Conservation (phyloP, 2,329 filamentous ascomycete species). For the Botrytis deweyae region DNA sequence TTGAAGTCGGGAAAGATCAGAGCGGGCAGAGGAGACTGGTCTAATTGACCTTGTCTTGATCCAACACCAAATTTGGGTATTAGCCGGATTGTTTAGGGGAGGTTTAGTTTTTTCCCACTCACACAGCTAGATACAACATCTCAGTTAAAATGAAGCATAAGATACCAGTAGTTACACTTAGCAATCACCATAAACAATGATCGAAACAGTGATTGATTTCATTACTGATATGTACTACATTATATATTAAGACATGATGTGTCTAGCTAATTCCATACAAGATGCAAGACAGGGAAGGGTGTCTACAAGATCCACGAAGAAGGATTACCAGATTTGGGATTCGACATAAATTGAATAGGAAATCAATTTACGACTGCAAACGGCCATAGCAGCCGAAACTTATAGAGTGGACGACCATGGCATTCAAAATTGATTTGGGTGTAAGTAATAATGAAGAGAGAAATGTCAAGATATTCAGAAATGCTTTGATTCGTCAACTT, state of each 20-base stretch:
- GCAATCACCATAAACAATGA: neutral
- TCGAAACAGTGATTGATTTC: neutral
- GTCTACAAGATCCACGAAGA: neutral
- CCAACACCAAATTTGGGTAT: neutral
- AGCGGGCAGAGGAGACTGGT: neutral
- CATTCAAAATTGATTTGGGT: neutral
- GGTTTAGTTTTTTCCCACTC: neutral
- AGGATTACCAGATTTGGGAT: neutral
- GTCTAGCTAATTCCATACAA: neutral
- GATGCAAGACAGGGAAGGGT: neutral
- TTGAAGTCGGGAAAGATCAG: neutral
- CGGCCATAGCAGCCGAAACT: neutral
- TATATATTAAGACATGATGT: neutral
- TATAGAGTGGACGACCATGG: neutral
- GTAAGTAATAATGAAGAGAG: neutral
- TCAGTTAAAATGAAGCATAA: neutral
- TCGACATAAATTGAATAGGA: neutral
- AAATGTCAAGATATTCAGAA: neutral
- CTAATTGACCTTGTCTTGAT: neutral
- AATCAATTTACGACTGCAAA: neutral
- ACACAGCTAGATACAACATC: neutral
- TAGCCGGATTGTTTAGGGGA: neutral
- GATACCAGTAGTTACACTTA: neutral
- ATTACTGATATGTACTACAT: neutral
- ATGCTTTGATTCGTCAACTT: neutral